A percentile compares a stretch with the other conserved stretches of the same genome.
Conservation (phyloP, 2,329 filamentous ascomycete species). For the Rhytidhysteron rufulum region DNA sequence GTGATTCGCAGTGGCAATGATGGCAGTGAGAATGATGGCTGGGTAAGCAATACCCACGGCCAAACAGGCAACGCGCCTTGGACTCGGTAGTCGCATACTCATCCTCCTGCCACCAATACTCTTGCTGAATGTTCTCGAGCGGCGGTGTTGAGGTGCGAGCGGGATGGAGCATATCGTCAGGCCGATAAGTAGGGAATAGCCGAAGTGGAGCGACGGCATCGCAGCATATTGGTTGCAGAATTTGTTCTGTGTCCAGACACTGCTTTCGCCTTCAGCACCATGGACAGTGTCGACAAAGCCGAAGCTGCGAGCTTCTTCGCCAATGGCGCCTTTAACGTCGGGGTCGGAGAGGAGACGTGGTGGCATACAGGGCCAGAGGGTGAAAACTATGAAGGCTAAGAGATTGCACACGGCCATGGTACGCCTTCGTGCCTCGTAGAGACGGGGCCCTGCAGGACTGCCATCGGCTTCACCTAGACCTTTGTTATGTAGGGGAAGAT, state of each 20-base stretch:
- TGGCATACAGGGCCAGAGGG: conserved; percentile 59
- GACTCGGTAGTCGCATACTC: conserved; percentile 41
- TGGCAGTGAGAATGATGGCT: conserved; percentile 60
- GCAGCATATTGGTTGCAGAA: conserved; percentile 77
- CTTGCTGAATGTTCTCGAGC: conserved; percentile 23
- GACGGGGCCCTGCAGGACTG: conserved; percentile 45
- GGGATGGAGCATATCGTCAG: conserved; percentile 66
- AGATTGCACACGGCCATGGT: conserved; percentile 59
- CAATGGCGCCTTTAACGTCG: conserved; percentile 52
- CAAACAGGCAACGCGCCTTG: conserved; percentile 50
- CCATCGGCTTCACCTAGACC: conserved; percentile 32
- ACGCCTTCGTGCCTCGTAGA: conserved; percentile 54
- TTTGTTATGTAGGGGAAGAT: conserved; percentile 38
- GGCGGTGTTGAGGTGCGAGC: conserved; percentile 51
- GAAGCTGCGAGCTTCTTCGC: conserved; percentile 56
- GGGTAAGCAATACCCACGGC: conserved; percentile 61
- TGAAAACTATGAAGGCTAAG: conserved; percentile 57
- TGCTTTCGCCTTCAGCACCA: conserved; percentile 56
- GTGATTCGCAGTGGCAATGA: conserved; percentile 70
- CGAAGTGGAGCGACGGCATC: conserved; percentile 74
- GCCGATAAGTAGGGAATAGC: conserved; percentile 70
- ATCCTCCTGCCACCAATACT: conserved; percentile 21
- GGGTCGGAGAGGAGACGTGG: conserved; percentile 54
- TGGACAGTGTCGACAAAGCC: conserved; percentile 60
- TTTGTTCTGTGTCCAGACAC: conserved; percentile 67